Percentiles rank a stretch among this genome's conserved stretches.
Conservation (phyloP, 1,139 yeast species). For the Suzukiozyma palmioleophila region DNA sequence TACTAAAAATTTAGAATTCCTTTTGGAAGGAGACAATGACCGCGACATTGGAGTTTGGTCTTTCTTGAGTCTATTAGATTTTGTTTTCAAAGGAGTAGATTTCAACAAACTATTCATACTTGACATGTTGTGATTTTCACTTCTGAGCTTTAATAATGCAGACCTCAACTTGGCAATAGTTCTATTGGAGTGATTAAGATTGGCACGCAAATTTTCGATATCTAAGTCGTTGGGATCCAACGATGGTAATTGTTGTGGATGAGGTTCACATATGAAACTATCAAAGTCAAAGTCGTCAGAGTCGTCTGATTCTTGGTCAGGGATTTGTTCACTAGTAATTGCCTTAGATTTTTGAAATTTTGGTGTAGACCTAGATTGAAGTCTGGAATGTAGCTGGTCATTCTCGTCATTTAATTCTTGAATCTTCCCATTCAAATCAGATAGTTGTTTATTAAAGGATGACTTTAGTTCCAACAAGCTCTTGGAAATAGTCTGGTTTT, state of each 20-base stretch:
- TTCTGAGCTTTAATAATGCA: constrained; percentile 41
- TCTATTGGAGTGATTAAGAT: constrained; percentile 62
- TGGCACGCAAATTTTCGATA: constrained; percentile 62
- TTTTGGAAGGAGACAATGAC: constrained; percentile 29
- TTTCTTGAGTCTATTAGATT: constrained; percentile 18
- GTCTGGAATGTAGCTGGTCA: constrained; percentile 46
- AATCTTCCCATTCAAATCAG: constrained; percentile 46
- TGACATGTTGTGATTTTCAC: constrained; percentile 12
- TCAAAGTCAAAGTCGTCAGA: constrained; percentile 29
- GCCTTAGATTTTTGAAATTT: not conserved
- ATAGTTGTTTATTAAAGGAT: constrained; percentile 35
- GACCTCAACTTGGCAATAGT: constrained; percentile 53
- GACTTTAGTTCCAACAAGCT: constrained; percentile 32
- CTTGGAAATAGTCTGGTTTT: constrained; percentile 34
- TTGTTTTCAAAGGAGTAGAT: constrained; percentile 12
- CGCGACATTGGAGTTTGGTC: constrained; percentile 13
- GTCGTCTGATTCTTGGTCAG: constrained; percentile 19
- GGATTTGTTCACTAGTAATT: constrained; percentile 10
- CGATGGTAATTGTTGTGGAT: constrained; percentile 22
- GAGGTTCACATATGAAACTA: constrained; percentile 28
- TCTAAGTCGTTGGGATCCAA: constrained; percentile 54
- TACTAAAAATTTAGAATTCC: constrained; percentile 30
- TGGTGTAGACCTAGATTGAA: constrained; percentile 11
- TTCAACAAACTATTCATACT: constrained; percentile 9
- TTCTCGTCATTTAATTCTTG: constrained; percentile 63